These are phyloP conservation scores for Paracoccidioides lutzii DNA, from an alignment of 2,329 filamentous ascomycete genomes.

Conservation along the genomic window DNA sequence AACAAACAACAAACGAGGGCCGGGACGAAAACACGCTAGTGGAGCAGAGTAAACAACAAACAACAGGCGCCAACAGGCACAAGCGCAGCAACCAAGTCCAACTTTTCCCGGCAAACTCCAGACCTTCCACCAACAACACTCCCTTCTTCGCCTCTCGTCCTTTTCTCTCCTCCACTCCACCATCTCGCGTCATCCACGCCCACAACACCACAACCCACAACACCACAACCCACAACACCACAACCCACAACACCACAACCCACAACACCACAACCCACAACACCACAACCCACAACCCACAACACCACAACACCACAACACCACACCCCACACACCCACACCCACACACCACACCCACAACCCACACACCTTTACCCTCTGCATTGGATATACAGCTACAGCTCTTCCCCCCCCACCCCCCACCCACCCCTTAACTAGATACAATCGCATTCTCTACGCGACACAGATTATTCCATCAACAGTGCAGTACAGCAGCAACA, in stretches of 20 bases:
- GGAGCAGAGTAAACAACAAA: background rate
- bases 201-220: too few relatives aligned
- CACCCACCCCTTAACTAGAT: background rate
- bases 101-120: background rate
- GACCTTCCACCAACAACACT: background rate
- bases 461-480: conserved; percentile 24
- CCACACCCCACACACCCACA: too few relatives aligned
- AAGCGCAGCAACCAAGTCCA: background rate
- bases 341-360: too few relatives aligned
- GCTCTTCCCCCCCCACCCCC: background rate
- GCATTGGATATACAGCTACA: conserved; percentile 5
- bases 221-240: too few relatives aligned
- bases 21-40: conserved; percentile 3
- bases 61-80: background rate
- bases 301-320: too few relatives aligned
- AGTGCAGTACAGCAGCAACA: too few relatives aligned
- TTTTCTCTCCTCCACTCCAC: conserved; percentile 11
- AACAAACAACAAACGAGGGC: background rate
- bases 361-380: background rate
- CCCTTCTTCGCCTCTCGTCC: conserved; percentile 9
- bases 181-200: conserved; percentile 1
- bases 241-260: too few relatives aligned
- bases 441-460: conserved; percentile 38
- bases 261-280: too few relatives aligned
- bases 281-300: too few relatives aligned